Evolutionary conservation across 1,284 basidiomycete species (phyloP).

Genomic region (Laetiporus sulphureus): DNA sequence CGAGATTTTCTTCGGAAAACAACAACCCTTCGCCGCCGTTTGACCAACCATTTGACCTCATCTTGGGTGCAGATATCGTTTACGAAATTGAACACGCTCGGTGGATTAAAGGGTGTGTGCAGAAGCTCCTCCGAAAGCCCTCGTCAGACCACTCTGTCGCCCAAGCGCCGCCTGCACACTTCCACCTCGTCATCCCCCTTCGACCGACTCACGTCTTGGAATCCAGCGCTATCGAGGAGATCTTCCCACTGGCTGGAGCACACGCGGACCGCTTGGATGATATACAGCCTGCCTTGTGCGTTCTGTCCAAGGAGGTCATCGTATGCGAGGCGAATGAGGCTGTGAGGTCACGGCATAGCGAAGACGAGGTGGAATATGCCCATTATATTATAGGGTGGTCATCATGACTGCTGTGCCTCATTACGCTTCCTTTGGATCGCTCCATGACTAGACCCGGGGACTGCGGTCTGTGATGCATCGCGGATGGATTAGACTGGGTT

Average conservation of each 20-base stretch:
- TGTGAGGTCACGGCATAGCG: conserved; percentile 18
- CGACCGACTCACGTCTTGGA: conserved; percentile 60
- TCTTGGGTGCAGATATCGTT: conserved; percentile 72
- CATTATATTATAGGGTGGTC: conserved; percentile 64
- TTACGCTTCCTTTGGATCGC: background rate
- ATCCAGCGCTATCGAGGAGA: conserved; percentile 46
- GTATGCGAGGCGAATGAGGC: conserved; percentile 43
- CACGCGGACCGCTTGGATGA: background rate
- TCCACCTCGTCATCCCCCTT: conserved; percentile 73
- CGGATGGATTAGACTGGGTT: no score
- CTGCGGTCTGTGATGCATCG: background rate
- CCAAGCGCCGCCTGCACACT: conserved; percentile 25
- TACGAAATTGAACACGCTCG: conserved; percentile 64
- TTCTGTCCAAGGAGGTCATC: conserved; percentile 45
- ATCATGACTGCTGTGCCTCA: background rate
- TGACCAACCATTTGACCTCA: conserved; percentile 51
- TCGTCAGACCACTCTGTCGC: background rate
- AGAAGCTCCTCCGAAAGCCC: conserved; percentile 45
- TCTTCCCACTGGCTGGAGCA: conserved; percentile 35
- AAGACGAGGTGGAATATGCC: conserved; percentile 52
- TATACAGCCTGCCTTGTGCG: conserved; percentile 25
- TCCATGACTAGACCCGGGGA: background rate
- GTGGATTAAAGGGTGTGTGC: conserved; percentile 60
- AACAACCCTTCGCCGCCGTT: conserved; percentile 14
- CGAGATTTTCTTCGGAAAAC: conserved; percentile 31